A percentile compares a stretch with the other conserved stretches of the same genome.
Evolutionary conservation across 1,139 yeast species (phyloP).

Genomic region (Hemisphaericaspora xylofermentans): DNA sequence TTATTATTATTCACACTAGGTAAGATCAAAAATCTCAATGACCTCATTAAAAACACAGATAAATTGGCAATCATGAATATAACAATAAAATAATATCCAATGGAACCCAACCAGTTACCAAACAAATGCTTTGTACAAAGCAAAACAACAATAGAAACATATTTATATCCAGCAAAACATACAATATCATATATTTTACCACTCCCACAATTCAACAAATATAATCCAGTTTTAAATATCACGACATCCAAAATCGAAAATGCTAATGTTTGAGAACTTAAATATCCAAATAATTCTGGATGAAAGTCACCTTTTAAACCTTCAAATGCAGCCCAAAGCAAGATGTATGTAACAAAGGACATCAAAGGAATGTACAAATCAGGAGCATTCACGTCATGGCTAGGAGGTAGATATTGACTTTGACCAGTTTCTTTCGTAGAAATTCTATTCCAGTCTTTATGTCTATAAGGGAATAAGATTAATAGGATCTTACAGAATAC

Average conservation of each 20-base stretch:
- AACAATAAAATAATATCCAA: conserved; percentile 41
- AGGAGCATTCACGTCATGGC: conserved; percentile 88
- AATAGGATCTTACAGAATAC: conserved; percentile 72
- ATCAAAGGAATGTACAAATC: conserved; percentile 93
- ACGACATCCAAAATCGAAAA: conserved; percentile 69
- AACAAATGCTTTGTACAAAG: conserved; percentile 48
- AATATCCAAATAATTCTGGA: conserved; percentile 86
- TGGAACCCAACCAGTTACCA: conserved; percentile 28
- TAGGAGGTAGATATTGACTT: conserved; percentile 67
- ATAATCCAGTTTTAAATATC: conserved; percentile 45
- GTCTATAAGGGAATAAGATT: conserved; percentile 83
- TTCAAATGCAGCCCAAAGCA: conserved; percentile 80
- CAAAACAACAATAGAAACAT: conserved; percentile 69
- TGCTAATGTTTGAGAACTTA: conserved; percentile 88
- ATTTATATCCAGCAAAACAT: conserved; percentile 93
- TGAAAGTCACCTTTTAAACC: conserved; percentile 91
- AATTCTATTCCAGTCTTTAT: conserved; percentile 72
- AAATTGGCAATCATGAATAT: conserved; percentile 48
- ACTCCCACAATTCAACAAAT: conserved; percentile 51
- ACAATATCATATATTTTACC: conserved; percentile 74
- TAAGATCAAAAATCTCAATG: conserved; percentile 74
- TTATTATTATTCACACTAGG: conserved; percentile 44
- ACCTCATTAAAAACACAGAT: conserved; percentile 77
- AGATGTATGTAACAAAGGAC: conserved; percentile 87
- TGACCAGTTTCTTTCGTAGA: conserved; percentile 43